phyloP scores from a whole-genome alignment of 2,329 filamentous ascomycete genomes.

The Fusarium siculi region DNA sequence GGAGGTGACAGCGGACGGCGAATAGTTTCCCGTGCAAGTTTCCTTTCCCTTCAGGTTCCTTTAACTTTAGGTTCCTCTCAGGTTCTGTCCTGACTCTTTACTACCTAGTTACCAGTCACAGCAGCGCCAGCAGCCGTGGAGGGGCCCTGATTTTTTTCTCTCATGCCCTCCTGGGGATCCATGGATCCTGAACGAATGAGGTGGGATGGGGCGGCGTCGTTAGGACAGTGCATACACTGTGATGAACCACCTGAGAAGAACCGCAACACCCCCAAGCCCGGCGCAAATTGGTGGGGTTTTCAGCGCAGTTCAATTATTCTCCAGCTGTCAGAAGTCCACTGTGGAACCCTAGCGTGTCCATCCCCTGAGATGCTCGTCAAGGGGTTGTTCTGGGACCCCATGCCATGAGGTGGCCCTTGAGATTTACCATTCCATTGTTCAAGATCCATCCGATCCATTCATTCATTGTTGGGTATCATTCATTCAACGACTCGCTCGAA shows the following conservation, averaged over 20 bases:
- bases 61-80: conserved; percentile 15
- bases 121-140: not conserved
- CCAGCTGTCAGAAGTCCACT: conserved; percentile 30
- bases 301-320: conserved; percentile 27
- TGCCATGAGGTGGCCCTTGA: not conserved
- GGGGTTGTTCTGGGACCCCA: not conserved
- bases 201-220: conserved; percentile 12
- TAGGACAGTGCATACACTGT: conserved; percentile 30
- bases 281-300: conserved; percentile 32
- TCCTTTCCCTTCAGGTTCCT: not conserved
- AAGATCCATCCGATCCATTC: not conserved
- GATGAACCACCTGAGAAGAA: conserved; percentile 13
- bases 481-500: not conserved
- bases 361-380: conserved; percentile 29
- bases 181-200: conserved; percentile 1
- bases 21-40: conserved; percentile 36
- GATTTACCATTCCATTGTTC: conserved; percentile 1
- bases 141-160: conserved; percentile 40
- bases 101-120: not conserved
- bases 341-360: conserved; percentile 27
- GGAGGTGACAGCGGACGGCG: conserved; percentile 40
- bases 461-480: not conserved
- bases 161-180: not conserved
- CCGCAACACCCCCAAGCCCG: conserved; percentile 3
- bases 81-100: not conserved